Evolutionary conservation across 1,139 yeast genomes (phyloP).

Genomic region (Diutina catenulata): DNA sequence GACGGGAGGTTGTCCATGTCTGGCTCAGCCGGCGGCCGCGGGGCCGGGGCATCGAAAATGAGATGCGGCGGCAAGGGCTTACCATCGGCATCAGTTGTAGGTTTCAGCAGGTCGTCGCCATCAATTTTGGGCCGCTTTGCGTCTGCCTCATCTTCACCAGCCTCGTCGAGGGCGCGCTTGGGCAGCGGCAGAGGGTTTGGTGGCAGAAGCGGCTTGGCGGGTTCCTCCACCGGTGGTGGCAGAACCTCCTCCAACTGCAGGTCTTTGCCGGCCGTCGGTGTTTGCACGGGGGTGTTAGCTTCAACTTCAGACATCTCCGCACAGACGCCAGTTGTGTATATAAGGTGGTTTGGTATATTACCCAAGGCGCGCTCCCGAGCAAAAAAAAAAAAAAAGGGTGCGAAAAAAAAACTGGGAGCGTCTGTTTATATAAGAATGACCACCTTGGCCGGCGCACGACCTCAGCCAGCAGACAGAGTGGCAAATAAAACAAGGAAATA

Average conservation of each 20-base stretch:
- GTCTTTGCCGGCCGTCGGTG: conserved; percentile 23
- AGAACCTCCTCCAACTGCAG: background rate
- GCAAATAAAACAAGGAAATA: no score
- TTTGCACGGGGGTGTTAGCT: conserved; percentile 30
- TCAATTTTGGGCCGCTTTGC: conserved; percentile 16
- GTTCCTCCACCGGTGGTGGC: conserved; percentile 7
- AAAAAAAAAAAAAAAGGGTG: background rate
- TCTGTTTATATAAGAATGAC: background rate
- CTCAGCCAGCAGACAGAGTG: background rate
- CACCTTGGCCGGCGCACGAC: background rate
- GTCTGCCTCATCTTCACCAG: conserved; percentile 12
- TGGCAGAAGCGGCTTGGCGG: conserved; percentile 32
- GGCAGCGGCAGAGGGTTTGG: conserved; percentile 37
- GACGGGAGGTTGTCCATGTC: conserved; percentile 57
- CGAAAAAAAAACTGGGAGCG: background rate
- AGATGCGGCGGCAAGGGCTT: conserved; percentile 3
- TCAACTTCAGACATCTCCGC: conserved; percentile 9
- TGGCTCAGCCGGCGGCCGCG: conserved; percentile 61
- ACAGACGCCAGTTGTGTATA: background rate
- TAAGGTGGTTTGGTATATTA: background rate
- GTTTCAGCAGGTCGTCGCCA: conserved; percentile 7
- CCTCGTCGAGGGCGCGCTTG: conserved; percentile 21
- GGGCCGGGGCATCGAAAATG: conserved; percentile 37
- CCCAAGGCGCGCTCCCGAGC: background rate
- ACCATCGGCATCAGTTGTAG: conserved; percentile 3